Percentiles rank a stretch among this genome's conserved stretches.
Conservation (phyloP, 139 green algal species). For the Tetradesmus lagerheimii region DNA sequence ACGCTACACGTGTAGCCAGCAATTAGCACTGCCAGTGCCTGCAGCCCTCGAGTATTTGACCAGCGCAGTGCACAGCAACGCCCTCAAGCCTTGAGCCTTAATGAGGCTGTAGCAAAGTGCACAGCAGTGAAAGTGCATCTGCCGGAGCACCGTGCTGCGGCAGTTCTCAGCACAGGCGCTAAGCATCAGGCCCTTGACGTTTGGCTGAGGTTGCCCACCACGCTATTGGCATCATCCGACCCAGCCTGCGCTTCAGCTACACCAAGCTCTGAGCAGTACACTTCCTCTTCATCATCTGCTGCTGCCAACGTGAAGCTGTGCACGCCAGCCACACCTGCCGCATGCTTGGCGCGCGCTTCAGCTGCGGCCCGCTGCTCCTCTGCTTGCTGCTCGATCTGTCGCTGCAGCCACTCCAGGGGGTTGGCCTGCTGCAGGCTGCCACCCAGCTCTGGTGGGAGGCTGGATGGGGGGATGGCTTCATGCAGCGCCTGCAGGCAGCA, state of each 20-base stretch:
- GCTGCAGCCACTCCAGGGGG: slow-evolving; percentile 15
- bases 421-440: slow-evolving; percentile 5
- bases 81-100: no score
- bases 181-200: no score
- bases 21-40: no score
- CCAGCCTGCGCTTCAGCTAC: no score
- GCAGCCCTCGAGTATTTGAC: no score
- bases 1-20: no score
- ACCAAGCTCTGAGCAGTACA: not conserved
- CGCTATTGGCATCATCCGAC: not conserved
- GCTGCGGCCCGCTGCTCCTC: not conserved
- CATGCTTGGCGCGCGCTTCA: not conserved
- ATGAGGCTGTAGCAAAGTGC: no score
- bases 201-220: no score
- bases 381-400: not conserved
- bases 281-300: slow-evolving; percentile 6
- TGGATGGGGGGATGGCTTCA: not conserved
- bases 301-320: not conserved
- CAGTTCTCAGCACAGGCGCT: no score
- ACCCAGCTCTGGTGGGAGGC: not conserved
- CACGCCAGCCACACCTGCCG: not conserved
- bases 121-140: no score
- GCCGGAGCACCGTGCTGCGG: no score
- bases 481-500: slow-evolving; percentile 1
- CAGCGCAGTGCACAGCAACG: no score